Evolutionary conservation across 768 basidiomycete genomes (phyloP), one percentile per base, ranked within the genome.

Genomic region (Mycena metata): DNA sequence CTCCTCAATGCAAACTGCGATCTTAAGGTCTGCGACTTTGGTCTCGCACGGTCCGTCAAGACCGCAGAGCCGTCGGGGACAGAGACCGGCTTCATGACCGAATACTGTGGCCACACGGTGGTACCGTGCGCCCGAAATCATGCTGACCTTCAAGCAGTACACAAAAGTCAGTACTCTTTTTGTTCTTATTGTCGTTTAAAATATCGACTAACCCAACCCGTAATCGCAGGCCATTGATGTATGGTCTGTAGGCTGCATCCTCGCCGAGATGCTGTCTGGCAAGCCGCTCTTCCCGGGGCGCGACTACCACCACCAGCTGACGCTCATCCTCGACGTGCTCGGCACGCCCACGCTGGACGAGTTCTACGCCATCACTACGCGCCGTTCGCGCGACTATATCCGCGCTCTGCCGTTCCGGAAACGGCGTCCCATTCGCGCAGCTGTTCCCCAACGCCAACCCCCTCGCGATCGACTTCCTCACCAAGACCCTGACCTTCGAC

Each of bases 51-150:
- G n/a, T 93, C 92, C 12, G 92, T 94, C 46, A 92, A 88, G 80
- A 94, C 93, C 5, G 93, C 93, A 6, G 92, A 94, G 77, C 91
- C 92, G 0, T 91, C 90, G 16, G 93, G 92, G 24, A 94, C 92
- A 9, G 92, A 94, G 73, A 93, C 87, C 8, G 91, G 91, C 8
- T 96, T 96, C 83, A 96, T 96, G 95, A 97, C 95, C 2, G 94
- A 96, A 89, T 97, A 96, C 76, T n/a, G 98, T 99, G 55, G 97
- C 98, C 2, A 99, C 98, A 26, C 86, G 98, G 73, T 99, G 98
- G 98, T 99, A 99, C 77, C 90, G 98, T 42, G 98, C 98, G 0
- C 98, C 98, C 0, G 98, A 99, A 79, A 96, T 99, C 82, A 99
- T 99, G 98, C 86, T 99, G 58, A 98, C 96, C 12, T 99, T 98